Base-by-base conservation (phyloP, 1,284 basidiomycete genomes). In the Ganoderma multipileum region DNA sequence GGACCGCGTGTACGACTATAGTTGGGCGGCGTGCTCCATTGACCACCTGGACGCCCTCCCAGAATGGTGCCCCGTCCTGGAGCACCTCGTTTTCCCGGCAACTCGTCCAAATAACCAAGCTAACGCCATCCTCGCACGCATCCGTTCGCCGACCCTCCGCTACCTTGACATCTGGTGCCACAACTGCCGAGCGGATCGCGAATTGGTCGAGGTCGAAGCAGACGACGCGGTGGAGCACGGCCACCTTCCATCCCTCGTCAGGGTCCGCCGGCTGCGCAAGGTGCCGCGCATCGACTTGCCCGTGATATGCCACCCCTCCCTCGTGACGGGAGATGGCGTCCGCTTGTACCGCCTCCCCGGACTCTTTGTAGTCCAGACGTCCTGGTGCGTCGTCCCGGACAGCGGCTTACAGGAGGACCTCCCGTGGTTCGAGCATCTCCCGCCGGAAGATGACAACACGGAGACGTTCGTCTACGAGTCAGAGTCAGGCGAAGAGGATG, bases 151-250 rank as follows among this genome's bases (percentile, higher is more conserved):
- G 36, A 63, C 67, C 20, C 59, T 69, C 39, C 67, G 65, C 23
- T 68, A 60, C 41, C 42, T 71, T 11, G 70, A 71, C 61, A 38
- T 67, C 8, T 71, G 67, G 67, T 68, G 67, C 36, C 52, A 68
- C 60, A 7, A n/a, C 38, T 62, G 60, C 52, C 18, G 14, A 12
- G 57, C 57, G 23, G 6, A 55, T 2, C 41, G 47, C 23, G 38
- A 44, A 3, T 3, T 7, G 4, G 36, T 58, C 20, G 59, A 54
- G 20, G 26, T 16, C 11, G 63, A 65, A 41, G n/a, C 26, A 23
- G 52, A n/a, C 16, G 14, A 12, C 23, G 52, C 50, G 63, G 33
- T 41, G 14, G 16, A 23, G 4, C 12, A 6, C 12, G 50, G 58
- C 33, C 8, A 28, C 18, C 30, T 61, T 18, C 68, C 68, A 6